Evolutionary conservation across 1,284 basidiomycete species (phyloP).

Genomic region (Mycena citricolor): DNA sequence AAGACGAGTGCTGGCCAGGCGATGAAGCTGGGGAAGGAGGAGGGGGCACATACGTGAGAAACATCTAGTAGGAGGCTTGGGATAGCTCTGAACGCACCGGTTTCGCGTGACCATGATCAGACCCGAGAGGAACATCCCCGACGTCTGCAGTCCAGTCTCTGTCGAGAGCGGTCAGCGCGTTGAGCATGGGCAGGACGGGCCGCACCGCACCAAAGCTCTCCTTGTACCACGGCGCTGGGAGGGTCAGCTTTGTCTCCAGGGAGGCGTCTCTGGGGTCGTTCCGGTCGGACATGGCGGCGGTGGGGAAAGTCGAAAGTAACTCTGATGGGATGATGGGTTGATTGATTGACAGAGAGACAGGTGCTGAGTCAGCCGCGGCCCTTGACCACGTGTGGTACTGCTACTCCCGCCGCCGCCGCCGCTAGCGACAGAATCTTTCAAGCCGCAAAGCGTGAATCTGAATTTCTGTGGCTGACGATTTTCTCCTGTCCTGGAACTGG

Average conservation of each 20-base stretch:
- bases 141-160: slow-evolving; percentile 62
- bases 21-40: slow-evolving; percentile 44
- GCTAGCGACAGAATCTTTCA: too few species aligned
- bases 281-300: too few species aligned
- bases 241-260: slow-evolving; percentile 53
- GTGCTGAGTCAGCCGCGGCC: too few species aligned
- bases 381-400: too few species aligned
- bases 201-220: slow-evolving; percentile 52
- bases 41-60: background rate
- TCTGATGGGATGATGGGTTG: too few species aligned
- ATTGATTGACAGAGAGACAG: too few species aligned
- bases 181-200: background rate
- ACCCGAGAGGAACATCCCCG: slow-evolving; percentile 73
- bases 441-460: too few species aligned
- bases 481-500: too few species aligned
- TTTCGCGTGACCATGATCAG: slow-evolving; percentile 78
- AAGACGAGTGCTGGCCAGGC: slow-evolving; percentile 73
- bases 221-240: slow-evolving; percentile 63
- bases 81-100: slow-evolving; percentile 57
- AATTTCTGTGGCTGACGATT: too few species aligned
- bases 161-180: slow-evolving; percentile 6
- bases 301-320: too few species aligned
- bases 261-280: slow-evolving; percentile 69
- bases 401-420: too few species aligned
- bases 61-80: too few species aligned